Evolutionary conservation across 164 flowering plant genomes (phyloP), one percentile per base, ranked within the genome.

Genomic region (Nymphaea thermarum): DNA sequence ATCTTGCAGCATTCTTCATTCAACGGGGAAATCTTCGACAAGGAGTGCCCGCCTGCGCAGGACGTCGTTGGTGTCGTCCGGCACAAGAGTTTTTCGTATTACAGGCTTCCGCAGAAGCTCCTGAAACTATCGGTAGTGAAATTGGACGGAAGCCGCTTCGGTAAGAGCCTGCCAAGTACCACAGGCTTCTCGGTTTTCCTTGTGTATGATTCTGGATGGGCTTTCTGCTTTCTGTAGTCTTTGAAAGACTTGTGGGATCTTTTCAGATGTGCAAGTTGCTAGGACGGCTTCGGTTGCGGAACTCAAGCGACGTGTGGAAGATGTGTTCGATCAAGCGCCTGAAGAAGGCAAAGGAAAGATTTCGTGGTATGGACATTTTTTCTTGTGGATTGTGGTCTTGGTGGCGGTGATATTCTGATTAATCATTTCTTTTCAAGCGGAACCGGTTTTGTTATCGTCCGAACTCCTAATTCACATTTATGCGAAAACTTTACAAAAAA

Each of bases 141-240:
- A 79, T 80, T 93, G 77, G 97, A 93, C 63, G 93, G 91, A 57
- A 84, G 96, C 64, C 74, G 74, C 51, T 93, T 93, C 55, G 87
- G 98, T 93, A 77, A 64, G 57, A 15, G 36, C 36, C 36, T 25
- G 36, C 36, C 36, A 25, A 25, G 36, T 25, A 1, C 36, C 36
- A 25, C 36, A 1, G 36, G 1, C 36, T 25, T 25, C 36, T 25
- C 36, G 36, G 36, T 25, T 25, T 25, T 25, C 36, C 36, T 25
- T 25, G 36, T 25, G 36, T 25, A 25, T 25, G 36, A 25, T 25
- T 25, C 36, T 25, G 36, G 36, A 0, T 25, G 36, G 36, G 36
- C 36, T 25, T 25, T 25, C 36, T 25, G 36, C 1, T 25, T 25
- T 25, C 36, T 25, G 36, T 25, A 25, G 36, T 25, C 36, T 25